Conservation (phyloP, 371 early-diverging fungal genomes). For the Rhizopus arrhizus region DNA sequence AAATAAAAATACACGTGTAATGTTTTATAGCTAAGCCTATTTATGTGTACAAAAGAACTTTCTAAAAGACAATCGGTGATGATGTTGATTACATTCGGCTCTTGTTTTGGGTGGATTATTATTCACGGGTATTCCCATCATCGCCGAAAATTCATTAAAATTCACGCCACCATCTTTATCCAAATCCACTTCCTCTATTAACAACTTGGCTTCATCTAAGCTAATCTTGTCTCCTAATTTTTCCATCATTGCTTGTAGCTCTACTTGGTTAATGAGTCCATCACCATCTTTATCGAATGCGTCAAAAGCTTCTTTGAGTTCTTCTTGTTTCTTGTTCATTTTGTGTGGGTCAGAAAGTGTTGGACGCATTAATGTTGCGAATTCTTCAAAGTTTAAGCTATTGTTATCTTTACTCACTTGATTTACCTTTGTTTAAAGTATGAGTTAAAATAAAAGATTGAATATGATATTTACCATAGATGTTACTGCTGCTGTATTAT, state of each 20-base stretch:
- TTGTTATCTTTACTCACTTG: conserved; percentile 12
- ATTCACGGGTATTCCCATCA: conserved; percentile 42
- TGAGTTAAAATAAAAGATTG: background rate
- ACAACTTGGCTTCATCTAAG: conserved; percentile 34
- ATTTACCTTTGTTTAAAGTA: background rate
- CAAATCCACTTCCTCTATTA: conserved; percentile 47
- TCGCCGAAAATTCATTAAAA: conserved; percentile 41
- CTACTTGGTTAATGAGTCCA: conserved; percentile 41
- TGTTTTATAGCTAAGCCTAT: background rate
- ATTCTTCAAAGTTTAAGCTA: conserved; percentile 43
- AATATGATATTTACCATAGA: conserved; percentile 33
- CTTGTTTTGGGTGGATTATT: conserved; percentile 3
- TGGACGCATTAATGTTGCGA: conserved; percentile 47
- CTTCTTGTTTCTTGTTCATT: conserved; percentile 37
- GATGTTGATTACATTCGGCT: conserved; percentile 22
- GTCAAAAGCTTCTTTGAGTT: conserved; percentile 48
- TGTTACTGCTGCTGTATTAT: conserved; percentile 15
- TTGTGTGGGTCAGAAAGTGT: conserved; percentile 40
- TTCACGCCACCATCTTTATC: conserved; percentile 48
- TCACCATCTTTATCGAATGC: conserved; percentile 51
- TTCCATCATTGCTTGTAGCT: conserved; percentile 51
- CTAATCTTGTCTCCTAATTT: conserved; percentile 45
- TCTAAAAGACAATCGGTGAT: conserved; percentile 34
- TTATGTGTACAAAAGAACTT: conserved; percentile 38
- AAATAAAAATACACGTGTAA: background rate